Base-by-base conservation (phyloP, 805 yeast species). In the Myxozyma melibiosi region DNA sequence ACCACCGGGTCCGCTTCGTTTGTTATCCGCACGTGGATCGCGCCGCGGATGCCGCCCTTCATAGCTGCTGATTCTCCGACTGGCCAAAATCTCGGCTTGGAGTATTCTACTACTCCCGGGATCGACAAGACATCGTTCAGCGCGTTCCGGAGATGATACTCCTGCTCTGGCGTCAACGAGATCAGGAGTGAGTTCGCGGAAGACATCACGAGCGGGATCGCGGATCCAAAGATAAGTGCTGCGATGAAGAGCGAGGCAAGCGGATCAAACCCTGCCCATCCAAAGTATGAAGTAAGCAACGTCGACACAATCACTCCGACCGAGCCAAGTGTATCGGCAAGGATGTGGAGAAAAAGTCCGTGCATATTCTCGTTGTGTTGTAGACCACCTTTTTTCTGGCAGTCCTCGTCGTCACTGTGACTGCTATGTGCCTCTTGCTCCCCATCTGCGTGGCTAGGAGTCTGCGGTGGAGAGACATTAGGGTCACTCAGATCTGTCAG, bases 291-390 rank as follows among this genome's bases (percentile, higher is more conserved):
- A 7, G 92, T 87, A 38, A 94, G 73, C 4, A 90, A 53, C 0
- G 99, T 92, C 0, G 97, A 90, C 1, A 90, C 71, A n/a, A 94
- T 91, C 16, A 95, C 99, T 5, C 98, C 98, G 0, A 91, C 96
- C 0, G 98, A 92, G 0, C 99, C 99, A 39, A 94, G 75, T 0
- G 98, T 91, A 67, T 94, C 99, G 0, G 99, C 99, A 43, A 94
- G 70, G 30, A 94, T 88, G 66, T 94, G 99, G 43, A 94, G 75
- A 67, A 94, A 94, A 4, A 94, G 89, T 13, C 99, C 99, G 56
- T 86, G 84, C 95, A 92, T 88, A 70, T 92, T 92, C 40, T 81
- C 85, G 64, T 82, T 80, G n/a, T 69, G 65, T 45, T 64, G 51
- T 11, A 14, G n/a, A n/a, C n/a, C 22, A 13, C 34, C 38, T 22